These are phyloP conservation scores for Pseudozyma flocculosa DNA, from an alignment of 1,284 basidiomycete species.

Conservation along the genomic window DNA sequence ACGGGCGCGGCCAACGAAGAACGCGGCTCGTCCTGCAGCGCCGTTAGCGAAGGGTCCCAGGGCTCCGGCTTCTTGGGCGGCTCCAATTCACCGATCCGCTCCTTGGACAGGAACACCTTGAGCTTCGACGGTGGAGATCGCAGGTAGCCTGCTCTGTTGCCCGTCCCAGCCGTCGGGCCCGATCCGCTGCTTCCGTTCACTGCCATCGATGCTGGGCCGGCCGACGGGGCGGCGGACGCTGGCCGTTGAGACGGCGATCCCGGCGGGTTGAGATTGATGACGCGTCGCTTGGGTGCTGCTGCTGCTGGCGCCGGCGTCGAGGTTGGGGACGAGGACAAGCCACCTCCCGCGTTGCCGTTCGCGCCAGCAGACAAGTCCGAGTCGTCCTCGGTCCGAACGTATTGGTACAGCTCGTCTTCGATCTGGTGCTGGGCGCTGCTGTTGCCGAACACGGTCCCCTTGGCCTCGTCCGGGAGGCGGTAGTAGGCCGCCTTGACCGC, in stretches of 20 bases:
- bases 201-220: background rate
- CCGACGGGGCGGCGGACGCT: too few species aligned
- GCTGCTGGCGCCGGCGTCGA: background rate
- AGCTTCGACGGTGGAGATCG: slow-evolving; percentile 21
- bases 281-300: slow-evolving; percentile 5
- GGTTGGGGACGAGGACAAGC: background rate
- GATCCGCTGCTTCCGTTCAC: background rate
- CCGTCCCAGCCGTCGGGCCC: slow-evolving; percentile 2
- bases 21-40: too few species aligned
- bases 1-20: too few species aligned
- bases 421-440: background rate
- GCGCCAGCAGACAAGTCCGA: slow-evolving; percentile 5
- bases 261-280: slow-evolving; percentile 26
- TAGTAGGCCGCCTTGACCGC: slow-evolving; percentile 72
- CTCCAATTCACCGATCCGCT: slow-evolving; percentile 30
- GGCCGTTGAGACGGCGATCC: too few species aligned
- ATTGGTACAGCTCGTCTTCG: slow-evolving; percentile 72
- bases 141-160: too few species aligned
- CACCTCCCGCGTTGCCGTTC: background rate
- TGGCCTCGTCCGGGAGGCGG: slow-evolving; percentile 62
- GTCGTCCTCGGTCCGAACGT: slow-evolving; percentile 69
- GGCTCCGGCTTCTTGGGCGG: slow-evolving; percentile 1
- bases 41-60: too few species aligned
- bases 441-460: slow-evolving; percentile 24
- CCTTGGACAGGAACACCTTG: slow-evolving; percentile 31